A percentile compares a stretch with the other conserved stretches of the same genome.
phyloP scores from a whole-genome alignment of 441 rosid genomes.

The Euphorbia celastroides region DNA sequence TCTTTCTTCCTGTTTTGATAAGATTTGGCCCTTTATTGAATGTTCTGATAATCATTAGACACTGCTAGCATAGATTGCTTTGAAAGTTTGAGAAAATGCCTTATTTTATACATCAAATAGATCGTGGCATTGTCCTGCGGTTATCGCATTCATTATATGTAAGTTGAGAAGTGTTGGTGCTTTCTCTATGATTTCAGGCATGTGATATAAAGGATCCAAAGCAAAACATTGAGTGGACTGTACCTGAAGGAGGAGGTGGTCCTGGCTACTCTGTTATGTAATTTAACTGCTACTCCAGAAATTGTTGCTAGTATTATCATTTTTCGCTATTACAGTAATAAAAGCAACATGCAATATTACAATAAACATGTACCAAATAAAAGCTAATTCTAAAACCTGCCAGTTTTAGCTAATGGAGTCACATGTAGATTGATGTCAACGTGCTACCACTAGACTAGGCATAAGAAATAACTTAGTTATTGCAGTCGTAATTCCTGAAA shows the following conservation, averaged over 20 bases:
- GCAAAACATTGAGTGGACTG: constrained; percentile 95
- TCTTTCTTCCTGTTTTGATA: too few species aligned
- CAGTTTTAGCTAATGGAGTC: too few species aligned
- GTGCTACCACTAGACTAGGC: too few species aligned
- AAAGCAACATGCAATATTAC: not conserved
- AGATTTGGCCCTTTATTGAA: not conserved
- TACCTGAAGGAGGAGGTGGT: constrained; percentile 96
- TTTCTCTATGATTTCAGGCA: constrained; percentile 39
- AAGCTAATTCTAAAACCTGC: too few species aligned
- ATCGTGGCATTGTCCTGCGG: not conserved
- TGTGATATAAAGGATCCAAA: constrained; percentile 93
- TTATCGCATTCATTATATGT: not conserved
- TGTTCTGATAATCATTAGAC: not conserved
- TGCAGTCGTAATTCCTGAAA: too few species aligned
- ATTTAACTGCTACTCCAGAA: not conserved
- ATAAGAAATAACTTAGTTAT: too few species aligned
- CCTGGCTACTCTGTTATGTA: constrained; percentile 86
- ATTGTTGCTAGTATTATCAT: not conserved
- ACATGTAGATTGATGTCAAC: too few species aligned
- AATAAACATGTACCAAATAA: too few species aligned
- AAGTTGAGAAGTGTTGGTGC: not conserved
- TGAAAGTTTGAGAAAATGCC: not conserved
- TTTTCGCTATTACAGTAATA: not conserved
- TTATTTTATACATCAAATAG: not conserved
- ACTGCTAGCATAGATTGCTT: not conserved